Percentiles rank a stretch among this genome's conserved stretches.
These are phyloP conservation scores for Kickxella alabastrina DNA, from an alignment of 192 early-diverging fungal genomes.

Conservation along the genomic window DNA sequence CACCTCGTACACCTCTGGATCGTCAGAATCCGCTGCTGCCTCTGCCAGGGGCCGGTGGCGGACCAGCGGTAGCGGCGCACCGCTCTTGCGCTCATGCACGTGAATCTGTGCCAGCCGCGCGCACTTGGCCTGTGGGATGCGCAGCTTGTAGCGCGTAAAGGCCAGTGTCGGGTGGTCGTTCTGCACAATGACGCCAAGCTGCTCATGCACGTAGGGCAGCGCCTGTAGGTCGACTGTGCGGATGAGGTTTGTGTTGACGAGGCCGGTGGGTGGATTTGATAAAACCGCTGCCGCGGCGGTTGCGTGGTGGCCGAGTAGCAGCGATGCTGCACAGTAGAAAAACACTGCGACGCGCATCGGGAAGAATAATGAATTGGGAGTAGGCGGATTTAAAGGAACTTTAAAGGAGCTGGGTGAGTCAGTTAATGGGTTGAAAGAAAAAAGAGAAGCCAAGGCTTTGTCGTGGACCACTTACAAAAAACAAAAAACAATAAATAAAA, in stretches of 20 bases:
- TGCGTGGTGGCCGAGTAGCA: neutral
- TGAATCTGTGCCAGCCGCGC: conserved; percentile 17
- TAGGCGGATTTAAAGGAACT: too few relatives aligned
- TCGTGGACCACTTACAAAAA: too few relatives aligned
- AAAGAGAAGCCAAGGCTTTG: too few relatives aligned
- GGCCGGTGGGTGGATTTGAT: conserved; percentile 4
- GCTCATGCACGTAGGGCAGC: conserved; percentile 46
- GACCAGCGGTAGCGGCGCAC: conserved; percentile 11
- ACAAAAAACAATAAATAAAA: too few relatives aligned
- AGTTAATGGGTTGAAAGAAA: too few relatives aligned
- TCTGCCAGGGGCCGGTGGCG: conserved; percentile 1
- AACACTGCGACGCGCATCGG: neutral
- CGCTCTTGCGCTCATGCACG: conserved; percentile 49
- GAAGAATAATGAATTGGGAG: too few relatives aligned
- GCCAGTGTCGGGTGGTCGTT: conserved; percentile 32
- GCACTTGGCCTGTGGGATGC: conserved; percentile 9
- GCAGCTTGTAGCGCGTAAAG: conserved; percentile 32
- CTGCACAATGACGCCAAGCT: conserved; percentile 50
- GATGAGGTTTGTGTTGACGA: conserved; percentile 49
- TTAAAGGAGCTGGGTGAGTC: too few relatives aligned
- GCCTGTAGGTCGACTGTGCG: conserved; percentile 28
- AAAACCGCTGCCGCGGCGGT: neutral
- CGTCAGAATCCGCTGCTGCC: neutral
- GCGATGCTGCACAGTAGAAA: neutral
- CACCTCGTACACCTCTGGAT: conserved; percentile 10